Evolutionary conservation across 805 yeast species (phyloP).

Genomic region (Phaffomyces opuntiae): DNA sequence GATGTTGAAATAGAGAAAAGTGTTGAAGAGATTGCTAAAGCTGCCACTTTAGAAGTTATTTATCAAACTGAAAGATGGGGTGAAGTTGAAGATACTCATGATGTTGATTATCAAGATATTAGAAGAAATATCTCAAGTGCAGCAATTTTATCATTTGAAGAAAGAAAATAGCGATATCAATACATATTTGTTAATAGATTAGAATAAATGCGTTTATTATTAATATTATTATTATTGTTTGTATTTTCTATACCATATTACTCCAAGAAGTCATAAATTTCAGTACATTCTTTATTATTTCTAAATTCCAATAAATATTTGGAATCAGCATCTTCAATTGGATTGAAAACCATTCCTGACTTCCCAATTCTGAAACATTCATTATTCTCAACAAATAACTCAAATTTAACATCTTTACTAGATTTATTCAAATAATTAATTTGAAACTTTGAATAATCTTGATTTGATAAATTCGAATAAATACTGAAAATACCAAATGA

Average conservation of each 20-base stretch:
- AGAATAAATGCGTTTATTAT: too few species aligned
- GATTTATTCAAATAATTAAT: conserved; percentile 7
- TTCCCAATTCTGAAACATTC: conserved; percentile 17
- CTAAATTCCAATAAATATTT: conserved; percentile 21
- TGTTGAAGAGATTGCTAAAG: conserved; percentile 66
- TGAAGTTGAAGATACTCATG: conserved; percentile 97
- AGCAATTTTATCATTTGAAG: conserved; percentile 44
- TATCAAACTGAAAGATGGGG: conserved; percentile 93
- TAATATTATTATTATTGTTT: too few species aligned
- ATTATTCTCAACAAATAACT: conserved; percentile 11
- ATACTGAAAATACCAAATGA: conserved; percentile 18
- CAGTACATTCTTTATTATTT: conserved; percentile 14
- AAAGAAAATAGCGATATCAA: conserved; percentile 2
- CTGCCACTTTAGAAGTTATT: conserved; percentile 75
- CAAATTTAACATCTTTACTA: neutral
- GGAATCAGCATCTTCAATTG: conserved; percentile 14
- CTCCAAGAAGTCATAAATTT: conserved; percentile 15
- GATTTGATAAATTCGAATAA: conserved; percentile 14
- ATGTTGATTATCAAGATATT: conserved; percentile 89
- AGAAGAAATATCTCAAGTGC: conserved; percentile 78
- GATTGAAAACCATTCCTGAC: conserved; percentile 17
- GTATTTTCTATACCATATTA: neutral
- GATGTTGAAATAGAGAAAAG: conserved; percentile 39
- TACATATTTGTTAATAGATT: neutral
- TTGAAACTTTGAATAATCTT: conserved; percentile 16